A percentile compares a stretch with the other conserved stretches of the same genome.
Conservation (phyloP, 2,329 filamentous ascomycete genomes). For the Gnomoniopsis sp. region DNA sequence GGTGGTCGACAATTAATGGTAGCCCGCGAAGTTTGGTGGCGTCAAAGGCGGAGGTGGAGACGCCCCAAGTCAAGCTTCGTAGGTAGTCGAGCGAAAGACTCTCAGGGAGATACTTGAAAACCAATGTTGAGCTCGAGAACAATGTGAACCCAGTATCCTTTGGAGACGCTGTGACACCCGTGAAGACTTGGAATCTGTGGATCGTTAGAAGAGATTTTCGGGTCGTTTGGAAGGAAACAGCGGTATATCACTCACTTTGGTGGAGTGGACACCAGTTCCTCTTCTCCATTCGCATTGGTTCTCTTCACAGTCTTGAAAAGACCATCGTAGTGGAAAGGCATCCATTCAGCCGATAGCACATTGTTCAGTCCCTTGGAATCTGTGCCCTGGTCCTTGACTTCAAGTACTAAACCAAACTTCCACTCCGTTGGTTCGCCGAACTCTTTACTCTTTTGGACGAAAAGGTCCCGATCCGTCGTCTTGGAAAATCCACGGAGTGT, state of each 20-base stretch:
- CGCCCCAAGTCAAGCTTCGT: conserved; percentile 42
- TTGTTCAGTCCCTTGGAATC: conserved; percentile 46
- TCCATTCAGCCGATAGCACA: conserved; percentile 49
- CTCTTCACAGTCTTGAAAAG: conserved; percentile 50
- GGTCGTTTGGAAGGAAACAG: not conserved
- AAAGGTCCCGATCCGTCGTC: conserved; percentile 40
- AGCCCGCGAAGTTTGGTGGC: conserved; percentile 39
- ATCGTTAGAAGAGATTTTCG: not conserved
- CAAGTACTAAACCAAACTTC: conserved; percentile 50
- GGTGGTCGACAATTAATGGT: conserved; percentile 43
- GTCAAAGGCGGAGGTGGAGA: conserved; percentile 45
- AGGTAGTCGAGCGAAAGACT: conserved; percentile 33
- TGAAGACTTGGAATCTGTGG: conserved; percentile 49
- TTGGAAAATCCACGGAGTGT: conserved; percentile 49
- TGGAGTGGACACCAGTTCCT: conserved; percentile 38
- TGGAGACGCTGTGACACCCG: conserved; percentile 42
- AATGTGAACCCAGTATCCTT: conserved; percentile 51
- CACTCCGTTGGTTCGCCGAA: conserved; percentile 47
- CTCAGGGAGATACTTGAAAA: conserved; percentile 43
- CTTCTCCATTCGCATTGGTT: conserved; percentile 32
- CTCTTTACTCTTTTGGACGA: conserved; percentile 42
- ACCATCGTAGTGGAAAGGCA: conserved; percentile 58
- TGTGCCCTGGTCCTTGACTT: conserved; percentile 46
- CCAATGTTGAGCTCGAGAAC: conserved; percentile 47
- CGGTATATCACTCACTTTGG: conserved; percentile 32